Conservation (phyloP, 345 rosid species). For the Moringa oleifera region DNA sequence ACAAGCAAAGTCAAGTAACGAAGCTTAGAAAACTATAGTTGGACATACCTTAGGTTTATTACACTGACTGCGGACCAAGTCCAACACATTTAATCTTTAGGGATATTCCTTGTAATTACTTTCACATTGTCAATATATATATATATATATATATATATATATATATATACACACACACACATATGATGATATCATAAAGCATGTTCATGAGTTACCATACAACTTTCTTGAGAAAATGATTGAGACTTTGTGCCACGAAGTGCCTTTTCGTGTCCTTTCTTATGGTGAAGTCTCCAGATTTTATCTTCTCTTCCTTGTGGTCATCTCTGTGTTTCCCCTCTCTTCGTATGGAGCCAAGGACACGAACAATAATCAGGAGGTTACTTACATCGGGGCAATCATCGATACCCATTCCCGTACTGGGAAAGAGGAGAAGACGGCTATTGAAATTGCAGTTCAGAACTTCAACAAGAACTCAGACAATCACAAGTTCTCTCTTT, state of each 20-base stretch:
- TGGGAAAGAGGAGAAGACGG: constrained; percentile 35
- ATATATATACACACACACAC: too few relatives aligned
- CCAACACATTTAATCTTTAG: too few relatives aligned
- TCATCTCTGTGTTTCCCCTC: constrained; percentile 6
- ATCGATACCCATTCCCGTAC: constrained; percentile 27
- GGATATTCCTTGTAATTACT: too few relatives aligned
- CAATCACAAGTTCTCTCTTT: constrained; percentile 26
- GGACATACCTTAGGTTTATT: too few relatives aligned
- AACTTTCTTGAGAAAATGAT: too few relatives aligned
- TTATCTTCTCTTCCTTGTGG: constrained; percentile 4
- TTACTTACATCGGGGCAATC: constrained; percentile 37
- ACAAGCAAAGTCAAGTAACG: too few relatives aligned
- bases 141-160: too few relatives aligned
- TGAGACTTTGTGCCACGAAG: not conserved
- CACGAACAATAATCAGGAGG: not conserved
- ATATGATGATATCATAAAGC: too few relatives aligned
- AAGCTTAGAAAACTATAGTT: not conserved
- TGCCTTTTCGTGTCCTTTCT: not conserved
- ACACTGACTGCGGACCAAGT: constrained; percentile 12
- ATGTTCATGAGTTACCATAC: too few relatives aligned
- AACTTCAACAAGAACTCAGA: constrained; percentile 17
- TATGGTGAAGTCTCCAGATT: not conserved
- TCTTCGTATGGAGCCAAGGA: constrained; percentile 18
- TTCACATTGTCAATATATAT: too few relatives aligned
- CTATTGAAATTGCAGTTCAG: too few relatives aligned